Evolutionary conservation across 148 eudicot species (phyloP).

Genomic region (Polygonum maritimum): DNA sequence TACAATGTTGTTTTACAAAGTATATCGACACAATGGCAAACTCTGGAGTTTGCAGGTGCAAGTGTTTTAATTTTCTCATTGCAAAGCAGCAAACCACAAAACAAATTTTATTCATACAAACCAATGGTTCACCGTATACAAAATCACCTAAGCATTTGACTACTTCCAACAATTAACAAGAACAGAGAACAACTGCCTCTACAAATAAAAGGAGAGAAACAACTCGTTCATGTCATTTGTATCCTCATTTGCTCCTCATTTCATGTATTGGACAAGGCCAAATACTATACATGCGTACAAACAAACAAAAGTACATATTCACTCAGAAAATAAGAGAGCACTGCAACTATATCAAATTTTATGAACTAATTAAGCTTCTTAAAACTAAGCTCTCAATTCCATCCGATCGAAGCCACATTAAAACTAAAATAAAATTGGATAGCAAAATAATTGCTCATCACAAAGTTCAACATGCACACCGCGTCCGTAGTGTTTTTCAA

Average conservation of each 20-base stretch:
- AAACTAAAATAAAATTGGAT: neutral
- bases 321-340: neutral
- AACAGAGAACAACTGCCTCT: neutral
- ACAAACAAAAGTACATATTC: neutral
- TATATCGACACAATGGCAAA: neutral
- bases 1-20: neutral
- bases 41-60: neutral
- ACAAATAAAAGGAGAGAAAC: conserved; percentile 33
- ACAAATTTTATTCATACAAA: neutral
- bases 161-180: neutral
- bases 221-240: conserved; percentile 62
- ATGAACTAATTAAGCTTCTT: too few relatives aligned
- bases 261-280: conserved; percentile 15
- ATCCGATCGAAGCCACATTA: neutral
- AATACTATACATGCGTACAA: conserved; percentile 5
- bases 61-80: neutral
- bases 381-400: too few relatives aligned
- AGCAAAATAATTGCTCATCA: neutral
- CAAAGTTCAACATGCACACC: neutral
- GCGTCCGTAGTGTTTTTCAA: too few relatives aligned
- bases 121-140: neutral
- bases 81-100: neutral
- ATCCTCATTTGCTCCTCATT: conserved; percentile 29
- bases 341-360: neutral
- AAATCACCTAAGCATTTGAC: neutral